Evolutionary conservation across 2,329 filamentous ascomycete species (phyloP).

Genomic region (Lachnellula willkommii): DNA sequence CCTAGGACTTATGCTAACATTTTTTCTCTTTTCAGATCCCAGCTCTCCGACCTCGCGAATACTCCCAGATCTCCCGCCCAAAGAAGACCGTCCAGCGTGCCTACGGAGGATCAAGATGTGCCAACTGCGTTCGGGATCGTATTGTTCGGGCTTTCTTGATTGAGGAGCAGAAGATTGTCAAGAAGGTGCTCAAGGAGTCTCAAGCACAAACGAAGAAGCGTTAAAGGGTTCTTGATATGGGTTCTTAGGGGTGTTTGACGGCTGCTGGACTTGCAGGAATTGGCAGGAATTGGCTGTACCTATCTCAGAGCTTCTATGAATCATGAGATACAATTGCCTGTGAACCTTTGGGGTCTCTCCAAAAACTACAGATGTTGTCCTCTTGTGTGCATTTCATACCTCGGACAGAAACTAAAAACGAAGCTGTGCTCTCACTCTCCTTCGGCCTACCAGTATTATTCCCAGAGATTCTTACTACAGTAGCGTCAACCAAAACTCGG

Average conservation of each 20-base stretch:
- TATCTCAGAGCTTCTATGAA: constrained; percentile 29
- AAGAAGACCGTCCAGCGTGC: constrained; percentile 99
- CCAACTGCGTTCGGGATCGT: constrained; percentile 96
- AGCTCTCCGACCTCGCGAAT: constrained; percentile 96
- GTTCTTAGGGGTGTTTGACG: constrained; percentile 32
- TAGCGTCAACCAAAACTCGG: too few species aligned
- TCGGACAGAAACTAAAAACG: background rate
- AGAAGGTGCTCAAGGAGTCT: constrained; percentile 99
- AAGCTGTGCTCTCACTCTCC: too few species aligned
- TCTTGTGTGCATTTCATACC: background rate
- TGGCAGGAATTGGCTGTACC: constrained; percentile 32
- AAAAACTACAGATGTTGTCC: background rate
- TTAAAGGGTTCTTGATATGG: constrained; percentile 27
- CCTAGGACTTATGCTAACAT: constrained; percentile 28
- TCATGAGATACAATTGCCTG: constrained; percentile 27
- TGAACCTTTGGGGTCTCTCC: constrained; percentile 1
- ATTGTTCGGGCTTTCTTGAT: constrained; percentile 98
- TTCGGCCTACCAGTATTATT: too few species aligned
- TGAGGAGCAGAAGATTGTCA: constrained; percentile 99
- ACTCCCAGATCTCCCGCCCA: constrained; percentile 92
- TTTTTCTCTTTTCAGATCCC: constrained; percentile 58
- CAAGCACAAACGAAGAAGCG: constrained; percentile 64
- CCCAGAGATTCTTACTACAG: too few species aligned
- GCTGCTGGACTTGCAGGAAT: constrained; percentile 31
- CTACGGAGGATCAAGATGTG: constrained; percentile 97